Evolutionary conservation across 768 basidiomycete genomes (phyloP).

Genomic region (Macrolepiota fuliginosa): DNA sequence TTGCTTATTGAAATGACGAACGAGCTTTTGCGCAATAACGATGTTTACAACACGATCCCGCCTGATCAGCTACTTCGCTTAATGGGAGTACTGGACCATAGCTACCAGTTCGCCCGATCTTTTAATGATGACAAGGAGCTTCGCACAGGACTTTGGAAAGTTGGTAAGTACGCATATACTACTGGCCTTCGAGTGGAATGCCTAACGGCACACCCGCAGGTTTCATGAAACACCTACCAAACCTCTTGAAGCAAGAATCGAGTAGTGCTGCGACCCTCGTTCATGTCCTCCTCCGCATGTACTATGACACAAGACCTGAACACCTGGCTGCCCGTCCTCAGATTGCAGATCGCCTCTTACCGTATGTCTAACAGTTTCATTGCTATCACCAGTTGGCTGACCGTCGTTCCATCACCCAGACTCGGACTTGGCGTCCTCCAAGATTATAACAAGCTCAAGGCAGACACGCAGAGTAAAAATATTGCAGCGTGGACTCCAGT

Average conservation of each 20-base stretch:
- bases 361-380: constrained; percentile 41
- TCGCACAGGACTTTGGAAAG: constrained; percentile 98
- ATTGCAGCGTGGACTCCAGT: constrained; percentile 99
- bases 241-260: constrained; percentile 96
- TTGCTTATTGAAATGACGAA: constrained; percentile 97
- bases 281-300: constrained; percentile 90
- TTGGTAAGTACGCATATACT: constrained; percentile 62
- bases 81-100: constrained; percentile 95
- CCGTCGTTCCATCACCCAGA: constrained; percentile 36
- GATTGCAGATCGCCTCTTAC: constrained; percentile 70
- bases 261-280: constrained; percentile 95
- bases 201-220: constrained; percentile 44
- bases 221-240: constrained; percentile 99
- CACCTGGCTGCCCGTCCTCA: constrained; percentile 82
- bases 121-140: constrained; percentile 99
- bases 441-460: constrained; percentile 86
- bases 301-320: constrained; percentile 85
- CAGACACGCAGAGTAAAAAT: constrained; percentile 92
- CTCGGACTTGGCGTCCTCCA: constrained; percentile 84
- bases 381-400: constrained; percentile 6
- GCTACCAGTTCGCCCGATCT: constrained; percentile 94
- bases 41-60: constrained; percentile 91
- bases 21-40: constrained; percentile 88
- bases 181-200: not conserved
- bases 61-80: constrained; percentile 89